Percentiles rank a stretch among this genome's conserved stretches.
phyloP scores from a whole-genome alignment of 768 basidiomycete genomes.

The Auricularia sp. region DNA sequence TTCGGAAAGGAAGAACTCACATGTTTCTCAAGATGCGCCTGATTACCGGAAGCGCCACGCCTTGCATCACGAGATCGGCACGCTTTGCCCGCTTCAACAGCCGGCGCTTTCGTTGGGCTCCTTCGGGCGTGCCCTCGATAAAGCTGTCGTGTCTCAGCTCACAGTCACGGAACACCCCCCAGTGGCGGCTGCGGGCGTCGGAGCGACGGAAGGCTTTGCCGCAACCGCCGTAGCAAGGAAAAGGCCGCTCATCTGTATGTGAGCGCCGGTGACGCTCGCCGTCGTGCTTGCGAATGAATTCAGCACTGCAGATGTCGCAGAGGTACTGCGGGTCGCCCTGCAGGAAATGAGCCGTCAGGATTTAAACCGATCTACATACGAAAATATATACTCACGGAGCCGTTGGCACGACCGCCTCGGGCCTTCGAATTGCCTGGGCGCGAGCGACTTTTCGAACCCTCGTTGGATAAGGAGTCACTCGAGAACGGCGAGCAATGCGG shows the following conservation, averaged over 20 bases:
- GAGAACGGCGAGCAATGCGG: too few species aligned
- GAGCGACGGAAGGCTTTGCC: not conserved
- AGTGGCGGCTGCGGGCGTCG: slow-evolving; percentile 5
- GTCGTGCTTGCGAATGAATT: not conserved
- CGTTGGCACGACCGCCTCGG: too few species aligned
- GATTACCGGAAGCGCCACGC: not conserved
- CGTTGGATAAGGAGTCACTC: not conserved
- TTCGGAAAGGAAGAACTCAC: not conserved
- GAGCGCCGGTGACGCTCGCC: not conserved
- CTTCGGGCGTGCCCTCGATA: not conserved
- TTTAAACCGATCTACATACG: too few species aligned
- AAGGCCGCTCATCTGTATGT: not conserved
- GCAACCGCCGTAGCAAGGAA: slow-evolving; percentile 1
- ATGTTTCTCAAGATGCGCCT: not conserved
- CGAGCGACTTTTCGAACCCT: not conserved
- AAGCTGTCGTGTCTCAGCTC: not conserved
- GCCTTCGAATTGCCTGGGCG: not conserved
- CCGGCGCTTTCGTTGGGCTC: not conserved
- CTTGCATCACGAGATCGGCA: not conserved
- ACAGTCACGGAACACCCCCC: not conserved
- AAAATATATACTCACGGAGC: too few species aligned
- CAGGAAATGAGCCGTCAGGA: too few species aligned
- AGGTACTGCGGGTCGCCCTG: not conserved
- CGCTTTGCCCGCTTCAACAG: not conserved
- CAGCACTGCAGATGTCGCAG: not conserved